These are phyloP conservation scores for Cordyceps tenuipes DNA, from an alignment of 2,329 filamentous ascomycete species.

Conservation along the genomic window DNA sequence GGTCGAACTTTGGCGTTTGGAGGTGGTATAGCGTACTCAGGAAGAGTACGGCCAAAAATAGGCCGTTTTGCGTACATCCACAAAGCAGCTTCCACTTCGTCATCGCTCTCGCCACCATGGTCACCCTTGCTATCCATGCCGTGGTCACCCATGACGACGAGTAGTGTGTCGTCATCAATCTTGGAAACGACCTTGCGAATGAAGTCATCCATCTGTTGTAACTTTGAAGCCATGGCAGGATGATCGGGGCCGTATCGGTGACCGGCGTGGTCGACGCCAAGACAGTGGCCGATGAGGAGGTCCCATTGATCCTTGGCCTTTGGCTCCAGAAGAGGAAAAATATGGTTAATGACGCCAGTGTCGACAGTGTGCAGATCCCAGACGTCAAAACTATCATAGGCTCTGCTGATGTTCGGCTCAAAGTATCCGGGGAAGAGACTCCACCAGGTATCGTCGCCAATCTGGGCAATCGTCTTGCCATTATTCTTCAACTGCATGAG, in stretches of 20 bases:
- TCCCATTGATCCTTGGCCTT: slow-evolving; percentile 71
- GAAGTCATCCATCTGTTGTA: slow-evolving; percentile 83
- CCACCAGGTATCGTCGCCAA: slow-evolving; percentile 98
- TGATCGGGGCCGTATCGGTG: slow-evolving; percentile 94
- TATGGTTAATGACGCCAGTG: slow-evolving; percentile 85
- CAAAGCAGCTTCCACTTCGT: slow-evolving; percentile 86
- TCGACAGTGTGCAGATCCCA: slow-evolving; percentile 97
- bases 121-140: slow-evolving; percentile 97
- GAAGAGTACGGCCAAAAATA: slow-evolving; percentile 69
- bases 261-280: slow-evolving; percentile 94
- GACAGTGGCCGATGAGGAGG: slow-evolving; percentile 85
- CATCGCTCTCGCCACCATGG: slow-evolving; percentile 95
- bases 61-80: slow-evolving; percentile 97
- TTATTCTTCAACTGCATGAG: slow-evolving; percentile 57
- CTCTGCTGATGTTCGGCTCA: slow-evolving; percentile 70
- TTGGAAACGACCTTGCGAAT: slow-evolving; percentile 61
- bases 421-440: slow-evolving; percentile 91
- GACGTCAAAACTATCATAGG: slow-evolving; percentile 97
- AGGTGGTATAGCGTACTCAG: slow-evolving; percentile 49
- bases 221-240: slow-evolving; percentile 80
- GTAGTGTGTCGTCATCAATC: slow-evolving; percentile 76
- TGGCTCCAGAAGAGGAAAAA: slow-evolving; percentile 70
- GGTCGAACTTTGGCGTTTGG: slow-evolving; percentile 69
- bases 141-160: slow-evolving; percentile 98
- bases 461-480: slow-evolving; percentile 71